A percentile compares a stretch with the other conserved stretches of the same genome.
Evolutionary conservation across 2,329 filamentous ascomycete species (phyloP).

Genomic region (Coleophoma cylindrospora): DNA sequence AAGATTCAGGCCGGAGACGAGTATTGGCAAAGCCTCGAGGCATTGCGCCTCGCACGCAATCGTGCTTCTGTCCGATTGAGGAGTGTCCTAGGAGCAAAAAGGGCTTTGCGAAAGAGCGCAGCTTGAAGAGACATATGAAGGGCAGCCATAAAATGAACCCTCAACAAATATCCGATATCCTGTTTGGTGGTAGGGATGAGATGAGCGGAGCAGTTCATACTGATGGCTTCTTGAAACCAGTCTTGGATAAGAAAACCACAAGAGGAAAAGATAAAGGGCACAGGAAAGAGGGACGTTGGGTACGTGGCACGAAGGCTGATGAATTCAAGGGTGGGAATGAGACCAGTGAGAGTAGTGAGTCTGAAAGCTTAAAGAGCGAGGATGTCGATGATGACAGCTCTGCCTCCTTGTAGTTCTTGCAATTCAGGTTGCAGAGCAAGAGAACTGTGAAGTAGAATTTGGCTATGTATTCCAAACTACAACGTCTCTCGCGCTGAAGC

Average conservation of each 20-base stretch:
- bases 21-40: neutral
- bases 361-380: no score
- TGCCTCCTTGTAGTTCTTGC: no score
- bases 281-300: neutral
- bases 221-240: slow-evolving; percentile 60
- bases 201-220: slow-evolving; percentile 60
- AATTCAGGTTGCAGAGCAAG: no score
- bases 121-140: slow-evolving; percentile 38
- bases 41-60: neutral
- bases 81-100: slow-evolving; percentile 30
- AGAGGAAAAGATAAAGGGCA: slow-evolving; percentile 7
- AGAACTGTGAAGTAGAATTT: no score
- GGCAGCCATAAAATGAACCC: slow-evolving; percentile 36
- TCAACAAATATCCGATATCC: slow-evolving; percentile 47
- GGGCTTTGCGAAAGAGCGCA: slow-evolving; percentile 31
- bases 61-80: slow-evolving; percentile 29
- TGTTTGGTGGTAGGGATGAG: slow-evolving; percentile 31
- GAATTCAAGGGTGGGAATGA: no score
- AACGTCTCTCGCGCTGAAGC: no score
- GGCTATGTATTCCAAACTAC: no score
- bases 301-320: no score
- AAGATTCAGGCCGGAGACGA: neutral
- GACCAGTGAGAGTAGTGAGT: no score
- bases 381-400: no score
- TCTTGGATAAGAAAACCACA: slow-evolving; percentile 26